Base-by-base conservation (phyloP, 371 early-diverging fungal species). In the Lichtheimia corymbifera region DNA sequence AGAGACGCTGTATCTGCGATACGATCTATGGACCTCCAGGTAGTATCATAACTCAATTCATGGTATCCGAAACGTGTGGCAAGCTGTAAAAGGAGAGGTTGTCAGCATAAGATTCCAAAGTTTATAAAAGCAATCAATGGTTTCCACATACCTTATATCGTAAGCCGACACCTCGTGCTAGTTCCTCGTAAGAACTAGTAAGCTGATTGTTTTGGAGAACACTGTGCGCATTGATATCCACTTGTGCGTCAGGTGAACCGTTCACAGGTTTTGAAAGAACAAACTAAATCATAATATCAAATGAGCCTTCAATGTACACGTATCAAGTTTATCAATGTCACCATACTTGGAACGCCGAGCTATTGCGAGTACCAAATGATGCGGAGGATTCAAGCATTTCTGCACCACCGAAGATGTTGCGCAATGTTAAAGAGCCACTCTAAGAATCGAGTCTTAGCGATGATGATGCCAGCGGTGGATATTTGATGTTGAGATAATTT, bases 391-490 rank as follows among this genome's bases (percentile, higher is more conserved):
- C 86, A 15, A 93, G 56, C 44, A 83, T 77, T 74, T 96, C 96
- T 17, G 88, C 96, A 13, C 87, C 89, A 22, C 96, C 96, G 72
- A 92, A 90, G 4, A 88, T 81, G 58, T 96, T 95, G 61, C 90
- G 86, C 11, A 90, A 54, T 15, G 79, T 84, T 44, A 89, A 58
- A 0, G 92, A 84, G 64, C 73, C 91, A 76, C 79, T 89, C 80
- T 79, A 51, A 50, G 12, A 51, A 50, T 13, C 2, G 15, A 52
- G 5, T 52, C 1, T 18, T 52, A 52, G 14, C 15, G 2, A 27
- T 25, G 18, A 13, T 13, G 22, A 55, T n/a, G n/a, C 7, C 17
- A 18, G 9, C 0, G 14, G 44, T 14, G 15, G 22, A 28, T 7
- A 5, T 27, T 24, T 30, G 30, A 3, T 17, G n/a, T 49, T 20